Evolutionary conservation across 192 early-diverging fungal genomes (phyloP).

Genomic region (Thoreauomyces humboldtii): DNA sequence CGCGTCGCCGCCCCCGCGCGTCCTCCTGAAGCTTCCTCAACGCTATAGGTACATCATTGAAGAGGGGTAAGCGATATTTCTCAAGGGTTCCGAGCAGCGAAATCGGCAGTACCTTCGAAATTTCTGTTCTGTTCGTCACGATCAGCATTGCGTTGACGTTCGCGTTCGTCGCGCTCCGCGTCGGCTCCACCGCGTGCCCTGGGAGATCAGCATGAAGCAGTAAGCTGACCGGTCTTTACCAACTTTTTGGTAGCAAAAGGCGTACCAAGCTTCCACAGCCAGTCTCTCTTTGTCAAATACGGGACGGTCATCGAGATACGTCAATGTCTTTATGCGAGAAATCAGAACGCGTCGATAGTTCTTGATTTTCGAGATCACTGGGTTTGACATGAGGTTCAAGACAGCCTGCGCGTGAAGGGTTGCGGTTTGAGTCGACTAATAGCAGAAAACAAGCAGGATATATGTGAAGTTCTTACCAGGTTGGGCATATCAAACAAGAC

Average conservation of each 20-base stretch:
- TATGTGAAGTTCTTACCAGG: constrained; percentile 36
- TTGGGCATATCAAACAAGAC: constrained; percentile 51
- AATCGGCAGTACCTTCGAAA: constrained; percentile 53
- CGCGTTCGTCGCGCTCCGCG: constrained; percentile 42
- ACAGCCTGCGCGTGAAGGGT: constrained; percentile 42
- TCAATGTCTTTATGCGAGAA: constrained; percentile 37
- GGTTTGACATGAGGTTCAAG: constrained; percentile 58
- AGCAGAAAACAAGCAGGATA: background rate
- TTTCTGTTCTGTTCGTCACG: constrained; percentile 45
- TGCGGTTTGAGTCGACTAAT: background rate
- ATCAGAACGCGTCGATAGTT: constrained; percentile 57
- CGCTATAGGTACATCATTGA: too few species aligned
- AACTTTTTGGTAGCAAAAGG: background rate
- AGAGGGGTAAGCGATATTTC: too few species aligned
- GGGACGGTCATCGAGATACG: constrained; percentile 61
- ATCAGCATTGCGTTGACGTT: constrained; percentile 49
- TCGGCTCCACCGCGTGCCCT: constrained; percentile 29
- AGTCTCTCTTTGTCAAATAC: constrained; percentile 61
- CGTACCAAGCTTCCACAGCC: constrained; percentile 53
- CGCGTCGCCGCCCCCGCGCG: constrained; percentile 35
- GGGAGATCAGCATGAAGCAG: constrained; percentile 1
- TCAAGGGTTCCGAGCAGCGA: too few species aligned
- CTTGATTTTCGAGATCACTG: constrained; percentile 50
- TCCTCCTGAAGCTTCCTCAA: constrained; percentile 41
- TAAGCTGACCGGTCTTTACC: background rate